Evolutionary conservation across 495 filamentous ascomycete genomes (phyloP).

Genomic region (Penicillium angulare): DNA sequence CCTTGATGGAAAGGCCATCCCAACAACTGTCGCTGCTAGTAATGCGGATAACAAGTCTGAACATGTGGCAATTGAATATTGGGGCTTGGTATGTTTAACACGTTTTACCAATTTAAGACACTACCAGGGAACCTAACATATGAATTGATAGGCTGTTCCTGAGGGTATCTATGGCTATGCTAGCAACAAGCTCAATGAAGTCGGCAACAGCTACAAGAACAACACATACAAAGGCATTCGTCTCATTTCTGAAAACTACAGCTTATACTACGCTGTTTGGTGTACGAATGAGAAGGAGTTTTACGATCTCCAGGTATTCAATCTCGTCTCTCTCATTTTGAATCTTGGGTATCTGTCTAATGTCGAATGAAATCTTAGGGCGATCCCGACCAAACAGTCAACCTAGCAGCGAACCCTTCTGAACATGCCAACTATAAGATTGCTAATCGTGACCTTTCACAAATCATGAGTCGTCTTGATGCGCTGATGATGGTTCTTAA

Average conservation of each 20-base stretch:
- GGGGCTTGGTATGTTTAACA: conserved; percentile 44
- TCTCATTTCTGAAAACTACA: conserved; percentile 48
- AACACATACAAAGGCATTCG: conserved; percentile 64
- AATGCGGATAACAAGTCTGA: conserved; percentile 45
- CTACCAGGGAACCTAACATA: too few relatives aligned
- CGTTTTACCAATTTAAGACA: neutral
- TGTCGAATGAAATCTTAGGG: conserved; percentile 23
- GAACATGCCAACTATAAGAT: conserved; percentile 22
- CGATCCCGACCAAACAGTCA: conserved; percentile 57
- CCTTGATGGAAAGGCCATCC: conserved; percentile 55
- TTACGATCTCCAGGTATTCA: conserved; percentile 50
- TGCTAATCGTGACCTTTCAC: conserved; percentile 22
- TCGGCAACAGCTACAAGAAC: conserved; percentile 28
- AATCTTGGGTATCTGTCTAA: neutral
- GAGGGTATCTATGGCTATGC: conserved; percentile 47
- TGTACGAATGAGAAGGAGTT: conserved; percentile 59
- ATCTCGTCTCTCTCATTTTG: neutral
- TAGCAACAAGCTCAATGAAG: conserved; percentile 17
- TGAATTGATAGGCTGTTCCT: conserved; percentile 30
- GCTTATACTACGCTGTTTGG: conserved; percentile 60
- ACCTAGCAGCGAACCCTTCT: conserved; percentile 34
- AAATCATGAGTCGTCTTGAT: conserved; percentile 52
- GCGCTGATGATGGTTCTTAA: conserved; percentile 61
- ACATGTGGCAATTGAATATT: conserved; percentile 61
- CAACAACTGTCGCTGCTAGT: conserved; percentile 31